Evolutionary conservation across 306 rosid genomes (phyloP).

Genomic region (Citrullus mucosospermus): DNA sequence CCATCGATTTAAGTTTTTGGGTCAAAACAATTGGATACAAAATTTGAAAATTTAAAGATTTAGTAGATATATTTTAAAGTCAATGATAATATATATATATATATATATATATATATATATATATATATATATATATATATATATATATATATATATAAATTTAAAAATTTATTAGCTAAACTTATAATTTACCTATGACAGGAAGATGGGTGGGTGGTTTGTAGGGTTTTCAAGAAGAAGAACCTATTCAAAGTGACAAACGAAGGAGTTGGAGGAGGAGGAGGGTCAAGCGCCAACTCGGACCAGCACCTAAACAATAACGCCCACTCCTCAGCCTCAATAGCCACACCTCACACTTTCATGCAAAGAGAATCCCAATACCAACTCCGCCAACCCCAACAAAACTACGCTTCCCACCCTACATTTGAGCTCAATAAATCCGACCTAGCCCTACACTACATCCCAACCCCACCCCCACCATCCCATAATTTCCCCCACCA

Average conservation of each 20-base stretch:
- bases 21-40: no score
- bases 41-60: no score
- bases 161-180: no score
- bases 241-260: slow-evolving; percentile 68
- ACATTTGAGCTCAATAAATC: slow-evolving; percentile 40
- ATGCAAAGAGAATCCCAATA: slow-evolving; percentile 49
- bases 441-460: slow-evolving; percentile 34
- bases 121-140: no score
- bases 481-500: slow-evolving; percentile 22
- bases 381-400: slow-evolving; percentile 40
- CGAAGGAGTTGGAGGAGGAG: slow-evolving; percentile 5
- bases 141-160: no score
- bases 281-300: slow-evolving; percentile 19
- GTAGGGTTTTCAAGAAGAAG: slow-evolving; percentile 94
- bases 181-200: neutral
- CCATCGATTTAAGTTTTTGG: no score
- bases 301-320: slow-evolving; percentile 31
- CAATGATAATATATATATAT: no score
- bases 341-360: slow-evolving; percentile 20
- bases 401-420: slow-evolving; percentile 18
- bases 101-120: no score
- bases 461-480: slow-evolving; percentile 1
- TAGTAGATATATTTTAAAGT: no score
- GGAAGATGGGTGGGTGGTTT: slow-evolving; percentile 98
- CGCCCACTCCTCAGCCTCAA: slow-evolving; percentile 27